phyloP scores from a whole-genome alignment of 805 yeast species.

The Kodamaea nitidulidarum region DNA sequence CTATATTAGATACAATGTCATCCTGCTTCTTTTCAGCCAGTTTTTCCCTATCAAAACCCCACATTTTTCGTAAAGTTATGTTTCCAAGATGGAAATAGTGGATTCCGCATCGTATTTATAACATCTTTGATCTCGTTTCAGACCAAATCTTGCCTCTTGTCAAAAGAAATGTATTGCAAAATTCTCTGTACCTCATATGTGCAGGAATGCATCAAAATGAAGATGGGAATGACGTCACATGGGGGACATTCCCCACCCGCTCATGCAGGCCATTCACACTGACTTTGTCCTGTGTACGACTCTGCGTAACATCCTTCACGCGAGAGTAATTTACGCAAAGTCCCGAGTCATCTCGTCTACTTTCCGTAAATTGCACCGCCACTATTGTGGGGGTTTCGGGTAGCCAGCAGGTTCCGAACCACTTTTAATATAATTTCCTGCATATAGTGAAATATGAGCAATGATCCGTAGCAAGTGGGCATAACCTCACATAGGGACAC shows the following conservation, averaged over 20 bases:
- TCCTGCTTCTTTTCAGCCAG: not conserved
- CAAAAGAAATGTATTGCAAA: conserved; percentile 1
- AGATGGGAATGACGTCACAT: not conserved
- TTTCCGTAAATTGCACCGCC: too few relatives aligned
- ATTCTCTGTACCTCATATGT: not conserved
- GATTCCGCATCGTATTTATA: conserved; percentile 1
- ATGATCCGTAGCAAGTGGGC: too few relatives aligned
- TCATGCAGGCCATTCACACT: not conserved
- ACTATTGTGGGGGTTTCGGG: too few relatives aligned
- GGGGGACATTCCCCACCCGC: too few relatives aligned
- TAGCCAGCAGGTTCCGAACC: too few relatives aligned
- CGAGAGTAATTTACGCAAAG: too few relatives aligned
- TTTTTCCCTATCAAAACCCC: conserved; percentile 1
- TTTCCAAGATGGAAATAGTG: not conserved
- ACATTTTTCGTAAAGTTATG: not conserved
- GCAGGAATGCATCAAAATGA: not conserved
- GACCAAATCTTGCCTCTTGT: not conserved
- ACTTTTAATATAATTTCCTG: too few relatives aligned
- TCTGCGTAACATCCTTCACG: too few relatives aligned
- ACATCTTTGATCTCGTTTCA: not conserved
- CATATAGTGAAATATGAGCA: too few relatives aligned
- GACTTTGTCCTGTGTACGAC: too few relatives aligned
- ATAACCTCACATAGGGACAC: too few relatives aligned
- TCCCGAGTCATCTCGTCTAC: not conserved
- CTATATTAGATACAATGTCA: conserved; percentile 1